Conservation (phyloP, 1,139 yeast species). For the Taphrina betulina region DNA sequence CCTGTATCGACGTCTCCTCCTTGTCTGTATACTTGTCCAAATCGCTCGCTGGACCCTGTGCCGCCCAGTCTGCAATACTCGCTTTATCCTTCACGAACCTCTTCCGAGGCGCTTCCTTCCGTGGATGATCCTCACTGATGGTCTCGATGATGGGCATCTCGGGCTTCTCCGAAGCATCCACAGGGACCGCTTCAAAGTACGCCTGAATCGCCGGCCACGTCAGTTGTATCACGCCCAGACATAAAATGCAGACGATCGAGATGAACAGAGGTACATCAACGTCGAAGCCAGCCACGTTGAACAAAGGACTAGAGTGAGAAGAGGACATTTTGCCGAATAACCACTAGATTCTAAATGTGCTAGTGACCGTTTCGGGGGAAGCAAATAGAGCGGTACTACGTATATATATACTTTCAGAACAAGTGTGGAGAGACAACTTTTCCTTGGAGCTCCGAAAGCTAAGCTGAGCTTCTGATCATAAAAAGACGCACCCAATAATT, state of each 20-base stretch:
- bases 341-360: too few relatives aligned
- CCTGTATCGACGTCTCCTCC: neutral
- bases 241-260: constrained; percentile 3
- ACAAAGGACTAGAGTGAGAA: too few relatives aligned
- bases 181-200: neutral
- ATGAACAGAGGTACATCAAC: constrained; percentile 9
- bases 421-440: too few relatives aligned
- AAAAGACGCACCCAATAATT: too few relatives aligned
- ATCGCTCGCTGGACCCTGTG: neutral
- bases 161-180: neutral
- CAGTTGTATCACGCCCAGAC: constrained; percentile 15
- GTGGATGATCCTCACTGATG: constrained; percentile 18
- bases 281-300: constrained; percentile 9
- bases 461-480: too few relatives aligned
- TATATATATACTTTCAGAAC: too few relatives aligned
- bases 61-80: constrained; percentile 22
- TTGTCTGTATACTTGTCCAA: neutral
- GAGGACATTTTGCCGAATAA: too few relatives aligned
- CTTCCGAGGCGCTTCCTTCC: constrained; percentile 4
- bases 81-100: constrained; percentile 20
- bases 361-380: too few relatives aligned
- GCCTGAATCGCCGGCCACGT: constrained; percentile 21
- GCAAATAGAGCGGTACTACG: too few relatives aligned
- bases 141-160: constrained; percentile 31
- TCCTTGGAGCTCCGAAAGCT: too few relatives aligned